phyloP scores from a whole-genome alignment of 441 rosid genomes.

The Adansonia grandidieri region DNA sequence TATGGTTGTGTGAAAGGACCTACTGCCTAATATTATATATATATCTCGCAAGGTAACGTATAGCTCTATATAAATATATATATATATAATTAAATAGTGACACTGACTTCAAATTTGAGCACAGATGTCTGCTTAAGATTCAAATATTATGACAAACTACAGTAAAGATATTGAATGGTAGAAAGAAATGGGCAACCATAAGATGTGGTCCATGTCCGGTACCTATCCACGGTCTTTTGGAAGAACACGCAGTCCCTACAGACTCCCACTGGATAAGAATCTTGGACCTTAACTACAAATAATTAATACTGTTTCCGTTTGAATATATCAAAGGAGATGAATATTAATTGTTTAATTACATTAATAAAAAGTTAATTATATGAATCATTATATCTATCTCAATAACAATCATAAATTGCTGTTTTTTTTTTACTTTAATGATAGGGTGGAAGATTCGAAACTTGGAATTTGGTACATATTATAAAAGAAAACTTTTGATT shows the following conservation, averaged over 20 bases:
- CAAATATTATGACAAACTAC: neutral
- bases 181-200: neutral
- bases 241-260: neutral
- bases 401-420: neutral
- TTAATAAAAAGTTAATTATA: too few species aligned
- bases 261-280: neutral
- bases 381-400: neutral
- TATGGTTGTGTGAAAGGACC: neutral
- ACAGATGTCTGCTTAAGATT: neutral
- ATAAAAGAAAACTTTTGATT: neutral
- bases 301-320: neutral
- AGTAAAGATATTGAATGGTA: too few species aligned
- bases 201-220: neutral
- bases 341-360: neutral
- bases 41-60: neutral
- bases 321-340: neutral
- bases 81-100: neutral
- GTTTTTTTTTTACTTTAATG: neutral
- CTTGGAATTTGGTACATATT: neutral
- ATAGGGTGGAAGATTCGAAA: neutral
- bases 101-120: neutral
- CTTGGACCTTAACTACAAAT: neutral
- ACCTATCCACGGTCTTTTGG: neutral
- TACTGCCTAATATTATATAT: neutral
- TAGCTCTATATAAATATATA: too few species aligned